Base-by-base conservation (phyloP, 2,329 filamentous ascomycete genomes). In the Epichloe gansuensis region DNA sequence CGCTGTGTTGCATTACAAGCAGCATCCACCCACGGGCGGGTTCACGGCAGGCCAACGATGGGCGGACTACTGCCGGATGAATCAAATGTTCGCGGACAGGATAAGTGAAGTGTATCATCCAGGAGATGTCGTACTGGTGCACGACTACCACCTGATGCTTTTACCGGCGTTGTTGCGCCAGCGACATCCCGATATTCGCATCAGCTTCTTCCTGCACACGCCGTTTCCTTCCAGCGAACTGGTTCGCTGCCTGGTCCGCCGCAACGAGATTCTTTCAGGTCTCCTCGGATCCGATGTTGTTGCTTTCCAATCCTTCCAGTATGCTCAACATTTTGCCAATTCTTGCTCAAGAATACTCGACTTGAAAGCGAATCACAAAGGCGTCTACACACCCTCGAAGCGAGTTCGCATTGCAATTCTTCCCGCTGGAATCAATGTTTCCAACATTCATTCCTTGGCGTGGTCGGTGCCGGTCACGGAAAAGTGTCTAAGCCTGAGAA, bases 141-240 rank as follows among this genome's bases (percentile, higher is more conserved):
- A 96, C 65, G 91, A 96, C 68, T 96, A 95, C 67, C 89, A 95
- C 64, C 77, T 97, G 50, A 82, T 96, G 66, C 76, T 97, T 34
- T 77, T 97, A 3, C 91, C 91, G 2, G 89, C 82, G 66, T 81
- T 96, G 70, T 73, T 97, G 54, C 84, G 91, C 47, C 88, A 95
- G 66, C 81, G 85, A 42, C 74, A 89, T 17, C 87, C 89, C 3
- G 87, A 89, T 65, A 87, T 95, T 67, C 93, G 94, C 71, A 89
- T 96, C 64, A 84, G 87, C 49, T 95, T 95, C 73, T 96, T 88
- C 72, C 74, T 96, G 47, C 91, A 96, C 67, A 84, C 89, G 40
- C 90, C 91, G 0, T 96, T 96, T 69, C 91, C 91, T 39, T 95
- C 89, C 68, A 94, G 87, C 74, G 91, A 97, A 68, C 95, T 95